Evolutionary conservation across 306 rosid genomes (phyloP).

Genomic region (Quercus dentata): DNA sequence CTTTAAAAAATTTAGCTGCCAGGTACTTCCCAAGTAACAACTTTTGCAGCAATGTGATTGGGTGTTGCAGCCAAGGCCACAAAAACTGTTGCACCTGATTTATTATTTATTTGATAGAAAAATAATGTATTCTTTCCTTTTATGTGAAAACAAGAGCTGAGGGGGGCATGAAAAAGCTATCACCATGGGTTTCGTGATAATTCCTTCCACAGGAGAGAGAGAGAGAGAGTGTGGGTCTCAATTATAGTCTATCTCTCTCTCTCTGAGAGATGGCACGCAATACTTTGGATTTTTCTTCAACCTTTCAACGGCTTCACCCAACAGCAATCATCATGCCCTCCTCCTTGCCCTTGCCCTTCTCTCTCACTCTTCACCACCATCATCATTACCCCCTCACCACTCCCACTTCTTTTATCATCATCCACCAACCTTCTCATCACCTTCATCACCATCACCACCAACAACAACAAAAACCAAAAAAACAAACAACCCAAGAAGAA

Average conservation of each 20-base stretch:
- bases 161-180: conserved; percentile 33
- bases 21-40: too few relatives aligned
- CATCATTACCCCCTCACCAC: conserved; percentile 66
- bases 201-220: conserved; percentile 25
- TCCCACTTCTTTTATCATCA: conserved; percentile 36
- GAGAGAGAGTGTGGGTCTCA: conserved; percentile 1
- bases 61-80: conserved; percentile 15
- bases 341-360: conserved; percentile 17
- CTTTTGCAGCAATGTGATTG: conserved; percentile 12
- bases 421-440: conserved; percentile 6
- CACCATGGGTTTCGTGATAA: conserved; percentile 47
- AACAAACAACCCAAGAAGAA: conserved; percentile 3
- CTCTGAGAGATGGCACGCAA: conserved; percentile 43
- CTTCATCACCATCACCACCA: conserved; percentile 14
- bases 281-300: conserved; percentile 65
- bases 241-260: conserved; percentile 18
- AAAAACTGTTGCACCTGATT: conserved; percentile 21
- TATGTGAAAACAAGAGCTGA: conserved; percentile 29
- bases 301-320: conserved; percentile 55
- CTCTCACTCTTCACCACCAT: conserved; percentile 50
- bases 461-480: conserved; percentile 12
- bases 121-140: conserved; percentile 28
- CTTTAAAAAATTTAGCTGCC: too few relatives aligned
- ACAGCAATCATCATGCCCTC: conserved; percentile 76
- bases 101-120: conserved; percentile 12